These are phyloP conservation scores for Dactylellina haptotyla DNA, from an alignment of 2,329 filamentous ascomycete genomes.

Conservation along the genomic window DNA sequence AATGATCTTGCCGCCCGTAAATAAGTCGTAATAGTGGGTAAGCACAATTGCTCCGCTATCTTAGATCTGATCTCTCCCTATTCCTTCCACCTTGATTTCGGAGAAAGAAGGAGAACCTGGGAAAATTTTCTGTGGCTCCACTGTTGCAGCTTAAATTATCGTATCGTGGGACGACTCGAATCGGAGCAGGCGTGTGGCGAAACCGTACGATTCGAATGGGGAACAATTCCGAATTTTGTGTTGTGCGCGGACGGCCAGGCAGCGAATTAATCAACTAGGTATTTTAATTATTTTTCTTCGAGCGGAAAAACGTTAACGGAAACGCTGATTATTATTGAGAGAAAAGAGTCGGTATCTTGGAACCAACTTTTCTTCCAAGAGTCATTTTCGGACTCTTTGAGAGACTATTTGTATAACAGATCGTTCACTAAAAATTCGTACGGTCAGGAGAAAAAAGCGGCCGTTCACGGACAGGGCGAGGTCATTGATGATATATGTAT, in stretches of 20 bases:
- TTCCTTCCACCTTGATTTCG: constrained; percentile 10
- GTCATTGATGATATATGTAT: constrained; percentile 38
- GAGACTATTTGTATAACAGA: constrained; percentile 24
- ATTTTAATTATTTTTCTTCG: no score
- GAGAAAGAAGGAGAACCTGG: constrained; percentile 1
- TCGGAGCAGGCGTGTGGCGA: constrained; percentile 42
- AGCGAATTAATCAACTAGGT: no score
- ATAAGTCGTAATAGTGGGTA: not conserved
- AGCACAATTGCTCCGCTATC: constrained; percentile 15
- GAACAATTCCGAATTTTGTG: constrained; percentile 17
- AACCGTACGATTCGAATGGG: constrained; percentile 2
- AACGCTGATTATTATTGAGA: constrained; percentile 15
- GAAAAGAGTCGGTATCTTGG: constrained; percentile 22
- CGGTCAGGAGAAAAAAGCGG: not conserved
- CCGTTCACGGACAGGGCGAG: constrained; percentile 26
- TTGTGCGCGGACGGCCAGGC: constrained; percentile 2
- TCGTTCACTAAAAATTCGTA: constrained; percentile 1
- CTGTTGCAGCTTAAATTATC: constrained; percentile 19
- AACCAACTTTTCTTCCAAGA: constrained; percentile 32
- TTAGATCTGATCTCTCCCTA: constrained; percentile 39
- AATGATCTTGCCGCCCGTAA: constrained; percentile 12
- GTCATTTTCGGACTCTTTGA: constrained; percentile 22
- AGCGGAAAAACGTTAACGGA: no score
- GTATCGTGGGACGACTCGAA: no score
- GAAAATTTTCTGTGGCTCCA: no score